Conservation (phyloP, 257 asterid genomes). For the Ocimum tenuiflorum region DNA sequence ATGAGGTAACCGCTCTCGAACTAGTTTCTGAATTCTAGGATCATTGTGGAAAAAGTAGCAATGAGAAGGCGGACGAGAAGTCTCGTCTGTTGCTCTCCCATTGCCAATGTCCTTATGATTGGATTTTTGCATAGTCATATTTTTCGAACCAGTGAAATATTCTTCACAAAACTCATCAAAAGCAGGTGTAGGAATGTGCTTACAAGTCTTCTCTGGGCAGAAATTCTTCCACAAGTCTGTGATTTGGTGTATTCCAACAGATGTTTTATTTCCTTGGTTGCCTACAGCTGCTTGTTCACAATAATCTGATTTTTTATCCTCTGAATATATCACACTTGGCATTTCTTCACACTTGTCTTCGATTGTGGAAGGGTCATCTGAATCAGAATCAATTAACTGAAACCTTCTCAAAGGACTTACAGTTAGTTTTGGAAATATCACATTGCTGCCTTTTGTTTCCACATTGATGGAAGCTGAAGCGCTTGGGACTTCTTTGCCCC, state of each 20-base stretch:
- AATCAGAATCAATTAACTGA: constrained; percentile 81
- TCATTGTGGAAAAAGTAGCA: constrained; percentile 67
- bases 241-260: constrained; percentile 26
- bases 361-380: constrained; percentile 50
- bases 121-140: constrained; percentile 26
- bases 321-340: constrained; percentile 24
- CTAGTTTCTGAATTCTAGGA: constrained; percentile 66
- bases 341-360: constrained; percentile 20
- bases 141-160: constrained; percentile 49
- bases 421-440: constrained; percentile 39
- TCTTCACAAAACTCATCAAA: constrained; percentile 74
- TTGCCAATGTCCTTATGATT: constrained; percentile 21
- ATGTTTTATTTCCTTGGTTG: constrained; percentile 22
- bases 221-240: constrained; percentile 71
- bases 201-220: constrained; percentile 34
- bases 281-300: constrained; percentile 19
- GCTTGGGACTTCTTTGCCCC: constrained; percentile 34
- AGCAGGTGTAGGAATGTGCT: constrained; percentile 65
- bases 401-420: constrained; percentile 81
- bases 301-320: constrained; percentile 20
- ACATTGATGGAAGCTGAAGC: constrained; percentile 31
- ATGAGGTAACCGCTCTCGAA: constrained; percentile 66
- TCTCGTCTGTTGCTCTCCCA: constrained; percentile 21
- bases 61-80: constrained; percentile 51
- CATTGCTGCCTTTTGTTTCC: constrained; percentile 25